Base-by-base conservation (phyloP, 2,329 filamentous ascomycete species). In the Ascocoryne sarcoides region DNA sequence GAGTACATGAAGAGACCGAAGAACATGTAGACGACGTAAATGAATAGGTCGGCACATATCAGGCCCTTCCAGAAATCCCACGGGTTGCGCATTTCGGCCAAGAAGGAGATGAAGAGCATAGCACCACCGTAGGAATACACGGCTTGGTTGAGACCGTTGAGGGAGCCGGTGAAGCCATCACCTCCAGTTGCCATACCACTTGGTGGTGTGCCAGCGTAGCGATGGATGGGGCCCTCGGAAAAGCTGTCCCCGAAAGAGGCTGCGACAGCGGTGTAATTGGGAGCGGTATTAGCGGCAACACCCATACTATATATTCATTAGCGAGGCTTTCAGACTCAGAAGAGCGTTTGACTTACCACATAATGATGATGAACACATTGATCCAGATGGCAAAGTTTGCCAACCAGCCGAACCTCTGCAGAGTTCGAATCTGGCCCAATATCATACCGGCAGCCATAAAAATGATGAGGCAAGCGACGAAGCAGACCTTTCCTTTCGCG, bases 51-150 rank as follows among this genome's bases (percentile, higher is more conserved):
- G 2, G 68, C 67, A 29, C 58, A 56, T 44, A 66, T 53, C 39
- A 70, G 54, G 8, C 59, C 65, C 43, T 70, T 71, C 61, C 65
- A 66, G 51, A 71, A 71, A 45, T 71, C 67, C 40, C 56, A 60
- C 8, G 69, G 68, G 12, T 63, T 60, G 19, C 62, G 60, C 68
- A 71, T 71, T 45, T 72, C 69, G 9, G 73, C 66, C 60, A 79
- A 65, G 48, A 79, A 70, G 39, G 75, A 71, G 20, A 68, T 65
- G 53, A 77, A 79, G 5, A 79, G 59, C 55, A 73, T 68, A 2
- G 70, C 70, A 3, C 75, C 75, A n/a, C 72, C 72, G 46, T 77
- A 79, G 0, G 72, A 68, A 38, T 70, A 73, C 4, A 78, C 73
- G 8, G 65, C 69, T 34, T 72, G 68, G 53, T 71, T 68, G 29